Evolutionary conservation across 2,329 filamentous ascomycete species (phyloP).

Genomic region (Chaetothyriales sp.): DNA sequence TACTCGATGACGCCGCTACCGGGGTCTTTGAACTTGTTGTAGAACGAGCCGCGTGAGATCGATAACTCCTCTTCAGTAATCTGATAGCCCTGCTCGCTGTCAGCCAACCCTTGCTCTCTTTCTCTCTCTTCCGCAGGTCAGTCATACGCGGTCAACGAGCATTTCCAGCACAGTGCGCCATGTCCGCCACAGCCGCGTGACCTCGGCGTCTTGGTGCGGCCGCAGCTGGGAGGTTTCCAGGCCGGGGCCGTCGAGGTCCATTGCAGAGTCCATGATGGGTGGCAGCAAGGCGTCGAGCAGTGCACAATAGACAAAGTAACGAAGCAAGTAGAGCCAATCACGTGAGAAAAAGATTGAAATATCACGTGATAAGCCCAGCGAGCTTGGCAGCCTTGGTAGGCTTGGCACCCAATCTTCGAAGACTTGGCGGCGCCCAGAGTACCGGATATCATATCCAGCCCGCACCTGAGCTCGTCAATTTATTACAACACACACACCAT

Average conservation of each 20-base stretch:
- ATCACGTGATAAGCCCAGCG: not conserved
- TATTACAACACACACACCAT: no score
- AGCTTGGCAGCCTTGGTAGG: no score
- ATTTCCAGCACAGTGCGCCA: conserved; percentile 91
- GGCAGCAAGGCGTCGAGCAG: no score
- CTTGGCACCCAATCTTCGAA: not conserved
- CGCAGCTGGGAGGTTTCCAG: not conserved
- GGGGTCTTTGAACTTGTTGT: conserved; percentile 51
- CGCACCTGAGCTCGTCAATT: no score
- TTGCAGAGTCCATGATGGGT: not conserved
- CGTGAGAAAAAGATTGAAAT: not conserved
- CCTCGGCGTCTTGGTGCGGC: conserved; percentile 7
- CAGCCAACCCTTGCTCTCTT: conserved; percentile 9
- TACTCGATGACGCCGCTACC: conserved; percentile 27
- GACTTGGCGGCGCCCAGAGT: no score
- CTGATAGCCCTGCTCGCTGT: conserved; percentile 63
- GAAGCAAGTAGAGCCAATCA: no score
- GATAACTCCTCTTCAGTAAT: conserved; percentile 77
- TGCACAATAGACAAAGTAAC: no score
- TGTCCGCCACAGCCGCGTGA: conserved; percentile 71
- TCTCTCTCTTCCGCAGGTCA: not conserved
- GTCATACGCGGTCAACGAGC: conserved; percentile 69
- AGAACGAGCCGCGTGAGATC: conserved; percentile 73
- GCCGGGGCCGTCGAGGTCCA: not conserved
- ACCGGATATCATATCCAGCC: not conserved